Evolutionary conservation across 208 protist species (phyloP), one percentile per base, ranked within the genome.

Genomic region (Strigomonas culicis): DNA sequence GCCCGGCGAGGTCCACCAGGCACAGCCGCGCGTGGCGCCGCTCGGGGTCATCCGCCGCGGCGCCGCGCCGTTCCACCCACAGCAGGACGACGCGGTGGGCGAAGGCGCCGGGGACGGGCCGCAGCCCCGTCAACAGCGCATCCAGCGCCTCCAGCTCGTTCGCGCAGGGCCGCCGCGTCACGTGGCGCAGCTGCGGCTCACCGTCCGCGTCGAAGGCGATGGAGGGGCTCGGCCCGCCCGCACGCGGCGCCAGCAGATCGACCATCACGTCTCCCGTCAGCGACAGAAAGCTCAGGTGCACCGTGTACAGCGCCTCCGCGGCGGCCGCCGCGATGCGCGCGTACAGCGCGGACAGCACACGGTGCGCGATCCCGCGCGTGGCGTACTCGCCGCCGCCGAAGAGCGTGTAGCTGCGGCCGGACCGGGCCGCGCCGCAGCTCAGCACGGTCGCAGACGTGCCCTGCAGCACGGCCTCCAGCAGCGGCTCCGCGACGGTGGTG

Each of bases 1-100:
- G 87, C 6, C 94, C 92, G 0, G 93, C 96, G 22, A 98, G 77
- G 68, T 98, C 95, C 1, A 98, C 91, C 43, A 98, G 71, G 68
- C 96, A 76, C 70, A 98, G 71, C 86, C 39, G 82, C 72, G 49
- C 63, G n/a, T 21, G 47, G 8, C 43, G 68, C 24, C 47, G 1
- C 17, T 31, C 62, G 10, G 59, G 77, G 56, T 81, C 74, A 11
- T 74, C 86, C 57, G 98, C 93, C 6, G 95, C 67, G 24, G 91
- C 70, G 36, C 82, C 94, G 21, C 78, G 77, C 22, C 67, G 67
- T 36, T 85, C 63, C 25, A 97, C 51, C 58, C 93, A 69, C 8
- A 98, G 31, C n/a, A 90, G 90, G 22, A 98, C 77, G 39, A 98
- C 66, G 13, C 76, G 77, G 59, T 98, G 96, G 19, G 58, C 63